Base-by-base conservation (phyloP, 2,329 filamentous ascomycete genomes). In the Neophaeococcomyces aloes region DNA sequence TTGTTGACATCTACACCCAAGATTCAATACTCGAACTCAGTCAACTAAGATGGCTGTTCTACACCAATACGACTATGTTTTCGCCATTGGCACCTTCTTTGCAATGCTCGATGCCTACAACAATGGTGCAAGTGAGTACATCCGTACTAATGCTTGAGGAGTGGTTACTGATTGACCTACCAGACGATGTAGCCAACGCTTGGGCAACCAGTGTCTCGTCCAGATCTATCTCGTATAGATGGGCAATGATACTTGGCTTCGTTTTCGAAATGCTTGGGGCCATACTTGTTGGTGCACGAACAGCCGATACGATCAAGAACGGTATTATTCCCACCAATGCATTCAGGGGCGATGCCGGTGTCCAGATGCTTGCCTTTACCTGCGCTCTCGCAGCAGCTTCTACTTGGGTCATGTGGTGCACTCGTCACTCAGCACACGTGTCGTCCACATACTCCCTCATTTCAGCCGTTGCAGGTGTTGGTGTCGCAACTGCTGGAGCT, bases 151-250 rank as follows among this genome's bases (percentile, higher is more conserved):
- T 35, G 15, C 8, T 18, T 23, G 17, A 11, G 15, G 13, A 5
- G 25, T 38, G 18, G 32, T 45, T 51, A 40, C 40, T 56, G 6
- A 55, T 47, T 13, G 27, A 32, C 33, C 19, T 45, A 15, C 7
- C 25, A 81, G 78, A 87, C 64, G 84, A 88, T 81, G 83, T 89
- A 45, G 83, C 84, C 58, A 89, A 89, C 65, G 69, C 83, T 39
- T 88, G 82, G 80, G 83, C 83, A 6, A 88, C 84, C 55, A 81
- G 76, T 56, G 83, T 88, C 47, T 87, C 83, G 15, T 87, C 83
- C n/a, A 69, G 83, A 42, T 87, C 83, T 52, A 71, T 86, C 57
- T 70, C 78, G 2, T 83, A 85, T 65, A 64, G 75, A 53, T 77
- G 81, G 64, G 81, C 78, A 51, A 81, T 81, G 77, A 54, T 80